phyloP scores from a whole-genome alignment of 192 early-diverging fungal genomes.

The Diversispora eburnea region DNA sequence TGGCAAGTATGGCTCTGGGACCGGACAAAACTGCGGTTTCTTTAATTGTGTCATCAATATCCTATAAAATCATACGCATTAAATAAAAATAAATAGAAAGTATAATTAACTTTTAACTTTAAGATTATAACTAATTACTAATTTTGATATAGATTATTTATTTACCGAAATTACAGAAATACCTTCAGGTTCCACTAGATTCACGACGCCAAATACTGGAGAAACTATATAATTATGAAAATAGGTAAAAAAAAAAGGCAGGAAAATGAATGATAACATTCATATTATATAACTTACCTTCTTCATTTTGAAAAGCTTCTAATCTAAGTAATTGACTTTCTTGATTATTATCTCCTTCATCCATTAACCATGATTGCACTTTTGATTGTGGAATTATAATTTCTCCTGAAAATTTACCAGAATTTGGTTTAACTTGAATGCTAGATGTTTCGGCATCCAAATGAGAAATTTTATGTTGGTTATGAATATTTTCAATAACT shows the following conservation, averaged over 20 bases:
- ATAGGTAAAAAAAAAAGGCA: no score
- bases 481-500: no score
- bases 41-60: conserved; percentile 96
- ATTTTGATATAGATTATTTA: not conserved
- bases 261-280: not conserved
- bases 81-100: not conserved
- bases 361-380: no score
- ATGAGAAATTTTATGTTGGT: no score
- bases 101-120: not conserved
- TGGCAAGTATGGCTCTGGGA: conserved; percentile 59
- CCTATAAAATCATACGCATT: conserved; percentile 26
- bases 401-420: no score
- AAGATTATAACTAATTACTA: not conserved
- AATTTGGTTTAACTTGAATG: no score
- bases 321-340: not conserved
- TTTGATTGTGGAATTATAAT: no score
- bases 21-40: conserved; percentile 77
- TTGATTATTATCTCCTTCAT: conserved; percentile 10
- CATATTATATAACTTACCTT: not conserved
- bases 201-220: conserved; percentile 46
- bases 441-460: no score
- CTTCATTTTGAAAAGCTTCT: not conserved
- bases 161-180: conserved; percentile 71
- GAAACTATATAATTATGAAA: conserved; percentile 30
- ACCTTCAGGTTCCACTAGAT: conserved; percentile 67